phyloP scores from a whole-genome alignment of 2,329 filamentous ascomycete species.

The Penicillium sumatraense region DNA sequence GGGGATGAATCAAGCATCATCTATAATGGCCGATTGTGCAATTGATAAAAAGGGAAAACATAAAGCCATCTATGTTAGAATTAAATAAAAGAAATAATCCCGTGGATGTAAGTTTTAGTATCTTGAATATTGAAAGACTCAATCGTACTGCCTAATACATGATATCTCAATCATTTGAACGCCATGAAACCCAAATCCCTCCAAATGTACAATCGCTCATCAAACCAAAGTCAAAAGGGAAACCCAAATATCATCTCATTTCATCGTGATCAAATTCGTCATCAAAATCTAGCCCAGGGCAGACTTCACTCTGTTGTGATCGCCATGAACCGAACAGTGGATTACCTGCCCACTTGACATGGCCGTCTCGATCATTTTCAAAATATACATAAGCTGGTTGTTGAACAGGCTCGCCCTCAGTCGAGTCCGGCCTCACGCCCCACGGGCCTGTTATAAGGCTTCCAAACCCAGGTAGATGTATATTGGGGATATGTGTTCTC shows the following conservation, averaged over 20 bases:
- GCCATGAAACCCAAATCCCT: slow-evolving; percentile 8
- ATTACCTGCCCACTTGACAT: slow-evolving; percentile 38
- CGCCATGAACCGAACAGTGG: slow-evolving; percentile 44
- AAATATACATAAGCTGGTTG: slow-evolving; percentile 47
- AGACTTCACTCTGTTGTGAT: slow-evolving; percentile 40
- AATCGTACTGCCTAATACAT: too few relatives aligned
- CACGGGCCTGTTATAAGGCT: slow-evolving; percentile 35
- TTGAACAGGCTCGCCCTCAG: slow-evolving; percentile 9
- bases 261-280: slow-evolving; percentile 23
- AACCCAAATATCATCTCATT: slow-evolving; percentile 21
- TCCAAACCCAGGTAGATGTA: slow-evolving; percentile 38
- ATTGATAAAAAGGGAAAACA: neutral
- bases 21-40: neutral
- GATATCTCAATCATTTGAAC: slow-evolving; percentile 7
- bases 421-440: slow-evolving; percentile 13
- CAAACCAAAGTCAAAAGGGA: neutral
- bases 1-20: neutral
- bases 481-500: slow-evolving; percentile 42
- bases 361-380: slow-evolving; percentile 39
- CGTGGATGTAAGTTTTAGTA: too few relatives aligned
- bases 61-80: neutral
- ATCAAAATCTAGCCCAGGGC: slow-evolving; percentile 43
- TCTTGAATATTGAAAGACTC: too few relatives aligned
- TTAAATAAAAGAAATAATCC: neutral
- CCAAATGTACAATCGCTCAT: slow-evolving; percentile 6